Percentiles rank a stretch among this genome's conserved stretches.
Evolutionary conservation across 169 alveolate genomes (phyloP).

Genomic region (Eimeria sp.): DNA sequence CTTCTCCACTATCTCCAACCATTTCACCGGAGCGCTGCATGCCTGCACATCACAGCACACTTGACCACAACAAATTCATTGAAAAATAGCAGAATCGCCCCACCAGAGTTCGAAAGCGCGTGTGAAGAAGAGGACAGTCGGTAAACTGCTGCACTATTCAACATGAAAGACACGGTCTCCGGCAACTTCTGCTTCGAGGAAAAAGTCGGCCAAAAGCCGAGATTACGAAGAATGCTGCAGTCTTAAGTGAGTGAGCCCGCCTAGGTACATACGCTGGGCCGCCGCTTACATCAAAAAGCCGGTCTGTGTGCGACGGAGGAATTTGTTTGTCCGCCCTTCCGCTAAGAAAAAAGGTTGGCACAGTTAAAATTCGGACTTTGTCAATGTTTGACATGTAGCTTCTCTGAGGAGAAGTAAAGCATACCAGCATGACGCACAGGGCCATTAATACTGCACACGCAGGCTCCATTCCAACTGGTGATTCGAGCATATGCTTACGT

Average conservation of each 20-base stretch:
- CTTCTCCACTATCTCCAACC: neutral
- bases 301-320: conserved; percentile 30
- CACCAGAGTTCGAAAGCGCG: neutral
- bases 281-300: conserved; percentile 42
- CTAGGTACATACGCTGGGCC: neutral
- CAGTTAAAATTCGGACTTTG: neutral
- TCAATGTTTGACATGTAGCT: neutral
- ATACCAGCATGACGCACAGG: neutral
- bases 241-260: neutral
- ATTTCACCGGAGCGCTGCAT: neutral
- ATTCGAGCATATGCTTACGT: neutral
- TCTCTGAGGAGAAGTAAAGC: conserved; percentile 13
- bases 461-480: neutral
- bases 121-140: neutral
- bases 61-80: neutral
- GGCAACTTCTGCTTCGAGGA: neutral
- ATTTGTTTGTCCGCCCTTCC: conserved; percentile 7
- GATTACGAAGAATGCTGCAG: neutral
- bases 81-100: neutral
- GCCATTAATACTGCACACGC: neutral
- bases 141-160: neutral
- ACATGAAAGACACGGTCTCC: neutral
- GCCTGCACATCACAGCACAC: neutral
- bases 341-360: conserved; percentile 48
- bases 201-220: neutral